Base-by-base conservation (phyloP, 768 basidiomycete genomes). In the Dacryopinax spathularia region DNA sequence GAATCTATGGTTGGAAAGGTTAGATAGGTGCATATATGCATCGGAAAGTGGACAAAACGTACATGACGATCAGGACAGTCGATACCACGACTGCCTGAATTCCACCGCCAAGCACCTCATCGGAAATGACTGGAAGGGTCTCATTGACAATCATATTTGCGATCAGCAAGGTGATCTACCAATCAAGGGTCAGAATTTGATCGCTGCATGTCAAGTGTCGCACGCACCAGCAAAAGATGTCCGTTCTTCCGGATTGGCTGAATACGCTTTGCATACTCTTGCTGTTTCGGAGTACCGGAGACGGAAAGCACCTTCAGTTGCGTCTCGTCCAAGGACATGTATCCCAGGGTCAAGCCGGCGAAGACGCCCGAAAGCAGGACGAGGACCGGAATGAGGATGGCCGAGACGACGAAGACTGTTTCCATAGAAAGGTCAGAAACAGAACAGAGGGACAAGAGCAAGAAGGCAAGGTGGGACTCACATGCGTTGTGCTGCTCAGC, bases 121-220 rank as follows among this genome's bases (percentile, higher is more conserved):
- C 88, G 12, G 87, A 80, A 65, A 94, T 89, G 66, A 93, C 81
- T 34, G 92, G 91, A 2, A 92, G 81, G 0, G 88, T 80, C 75
- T 92, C 91, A 72, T 93, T 93, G 69, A 87, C 86, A 63, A 93
- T 89, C 91, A 94, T 93, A 74, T 94, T 93, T 34, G 87, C 85
- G 33, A 93, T 76, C 9, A 91, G 81, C 36, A 91, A 82, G 0
- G 89, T 90, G 64, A 61, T 62, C 61, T 65, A 20, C n/a, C n/a
- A n/a, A n/a, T n/a, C n/a, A n/a, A n/a, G n/a, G n/a, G n/a, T n/a
- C n/a, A n/a, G n/a, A n/a, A n/a, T n/a, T n/a, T n/a, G n/a, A n/a
- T n/a, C n/a, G n/a, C n/a, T n/a, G n/a, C n/a, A n/a, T n/a, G n/a
- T n/a, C 36, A 27, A 29, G 18, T 56, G 6, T 3, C 4, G 34